phyloP scores from a whole-genome alignment of 2,329 filamentous ascomycete species.

The Fusarium hainanense region DNA sequence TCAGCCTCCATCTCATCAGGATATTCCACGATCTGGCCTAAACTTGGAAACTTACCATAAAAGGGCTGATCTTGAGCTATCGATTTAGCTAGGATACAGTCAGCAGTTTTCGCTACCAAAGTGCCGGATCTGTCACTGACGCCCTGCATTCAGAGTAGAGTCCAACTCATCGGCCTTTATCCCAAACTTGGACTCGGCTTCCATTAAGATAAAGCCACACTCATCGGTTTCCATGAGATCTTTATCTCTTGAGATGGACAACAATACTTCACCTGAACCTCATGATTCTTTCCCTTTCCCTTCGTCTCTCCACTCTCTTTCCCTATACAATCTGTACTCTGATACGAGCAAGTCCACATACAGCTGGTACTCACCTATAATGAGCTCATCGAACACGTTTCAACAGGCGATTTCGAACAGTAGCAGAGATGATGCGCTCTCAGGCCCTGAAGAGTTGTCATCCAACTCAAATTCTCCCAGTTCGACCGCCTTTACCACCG shows the following conservation, averaged over 20 bases:
- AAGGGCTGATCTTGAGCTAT: conserved; percentile 6
- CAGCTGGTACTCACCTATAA: conserved; percentile 35
- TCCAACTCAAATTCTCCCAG: conserved; percentile 44
- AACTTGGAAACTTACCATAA: neutral
- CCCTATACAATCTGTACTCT: conserved; percentile 37
- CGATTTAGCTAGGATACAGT: conserved; percentile 21
- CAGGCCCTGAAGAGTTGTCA: conserved; percentile 27
- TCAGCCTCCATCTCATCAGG: neutral
- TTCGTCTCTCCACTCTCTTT: conserved; percentile 18
- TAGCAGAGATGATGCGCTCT: conserved; percentile 31
- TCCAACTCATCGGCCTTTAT: neutral
- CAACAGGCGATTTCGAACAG: conserved; percentile 5
- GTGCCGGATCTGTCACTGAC: conserved; percentile 11
- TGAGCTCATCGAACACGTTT: conserved; percentile 22
- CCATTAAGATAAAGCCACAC: neutral
- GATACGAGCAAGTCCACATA: conserved; percentile 13
- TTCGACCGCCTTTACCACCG: conserved; percentile 26
- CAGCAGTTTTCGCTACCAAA: conserved; percentile 16
- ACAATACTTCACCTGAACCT: conserved; percentile 16
- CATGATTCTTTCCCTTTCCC: conserved; percentile 21
- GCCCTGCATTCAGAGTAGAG: neutral
- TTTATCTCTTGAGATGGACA: conserved; percentile 18
- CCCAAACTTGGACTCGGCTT: conserved; percentile 5
- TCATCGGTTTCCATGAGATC: conserved; percentile 17
- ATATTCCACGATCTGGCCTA: neutral